These are phyloP conservation scores for Aureobasidium sp. DNA, from an alignment of 2,329 filamentous ascomycete species.

Conservation along the genomic window DNA sequence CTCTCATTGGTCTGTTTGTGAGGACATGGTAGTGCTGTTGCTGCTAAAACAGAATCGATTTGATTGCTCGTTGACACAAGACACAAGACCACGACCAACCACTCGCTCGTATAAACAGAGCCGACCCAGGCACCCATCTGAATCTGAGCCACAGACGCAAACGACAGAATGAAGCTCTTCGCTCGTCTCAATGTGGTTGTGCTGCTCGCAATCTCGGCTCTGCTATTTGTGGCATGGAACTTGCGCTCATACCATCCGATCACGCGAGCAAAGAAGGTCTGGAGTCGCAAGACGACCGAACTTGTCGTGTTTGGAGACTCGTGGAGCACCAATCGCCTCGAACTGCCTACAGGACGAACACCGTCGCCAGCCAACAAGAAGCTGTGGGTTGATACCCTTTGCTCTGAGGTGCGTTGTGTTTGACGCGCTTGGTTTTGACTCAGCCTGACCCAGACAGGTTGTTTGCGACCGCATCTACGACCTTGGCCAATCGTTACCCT, in stretches of 20 bases:
- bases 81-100: not conserved
- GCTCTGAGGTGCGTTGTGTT: constrained; percentile 7
- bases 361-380: not conserved
- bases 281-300: not conserved
- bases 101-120: not conserved
- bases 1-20: not conserved
- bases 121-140: not conserved
- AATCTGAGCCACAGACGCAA: not conserved
- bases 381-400: constrained; percentile 12
- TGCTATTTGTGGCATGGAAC: constrained; percentile 1
- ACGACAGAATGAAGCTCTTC: constrained; percentile 14
- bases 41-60: constrained; percentile 4
- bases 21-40: not conserved
- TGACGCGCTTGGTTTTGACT: not conserved
- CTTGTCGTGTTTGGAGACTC: constrained; percentile 12
- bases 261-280: constrained; percentile 10
- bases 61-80: constrained; percentile 1
- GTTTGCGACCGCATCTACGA: constrained; percentile 13
- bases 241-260: constrained; percentile 8
- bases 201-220: constrained; percentile 7
- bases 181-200: constrained; percentile 13
- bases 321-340: constrained; percentile 14
- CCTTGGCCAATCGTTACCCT: constrained; percentile 8
- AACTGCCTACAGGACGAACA: not conserved
- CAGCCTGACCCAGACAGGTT: constrained; percentile 11